phyloP scores from a whole-genome alignment of 352 stramenopile species.

The Globisporangium megalacanthum region DNA sequence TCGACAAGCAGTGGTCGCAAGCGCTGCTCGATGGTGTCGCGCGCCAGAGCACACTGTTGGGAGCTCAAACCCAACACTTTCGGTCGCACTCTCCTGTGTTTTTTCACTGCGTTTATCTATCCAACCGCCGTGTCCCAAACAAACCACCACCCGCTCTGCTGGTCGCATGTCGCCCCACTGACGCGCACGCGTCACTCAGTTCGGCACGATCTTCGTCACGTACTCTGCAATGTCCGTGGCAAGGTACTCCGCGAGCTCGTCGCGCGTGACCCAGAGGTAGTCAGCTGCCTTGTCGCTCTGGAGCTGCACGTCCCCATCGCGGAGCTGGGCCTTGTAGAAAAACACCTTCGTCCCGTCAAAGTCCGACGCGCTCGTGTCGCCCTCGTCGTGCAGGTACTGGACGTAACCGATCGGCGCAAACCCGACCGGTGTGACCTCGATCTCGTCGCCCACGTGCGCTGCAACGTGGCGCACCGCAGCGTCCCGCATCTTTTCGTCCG shows the following conservation, averaged over 20 bases:
- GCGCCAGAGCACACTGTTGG: neutral
- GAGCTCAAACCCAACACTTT: too few relatives aligned
- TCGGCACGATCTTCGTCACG: slow-evolving; percentile 77
- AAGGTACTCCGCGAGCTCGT: slow-evolving; percentile 75
- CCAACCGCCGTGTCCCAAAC: neutral
- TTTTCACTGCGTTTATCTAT: slow-evolving; percentile 6
- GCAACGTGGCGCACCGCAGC: slow-evolving; percentile 57
- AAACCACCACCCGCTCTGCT: neutral
- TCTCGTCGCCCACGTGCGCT: slow-evolving; percentile 34
- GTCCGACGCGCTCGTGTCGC: slow-evolving; percentile 16
- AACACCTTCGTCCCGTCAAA: slow-evolving; percentile 84
- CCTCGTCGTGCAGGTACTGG: slow-evolving; percentile 49
- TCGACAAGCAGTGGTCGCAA: too few relatives aligned
- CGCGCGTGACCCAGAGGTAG: slow-evolving; percentile 78
- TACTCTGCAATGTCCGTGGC: slow-evolving; percentile 58
- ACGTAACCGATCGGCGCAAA: slow-evolving; percentile 79
- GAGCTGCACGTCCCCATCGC: slow-evolving; percentile 51
- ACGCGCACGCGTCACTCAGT: slow-evolving; percentile 17
- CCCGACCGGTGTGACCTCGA: slow-evolving; percentile 51
- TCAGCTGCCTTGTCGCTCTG: slow-evolving; percentile 57
- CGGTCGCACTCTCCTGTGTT: neutral
- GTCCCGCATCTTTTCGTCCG: slow-evolving; percentile 75
- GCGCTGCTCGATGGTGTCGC: too few relatives aligned
- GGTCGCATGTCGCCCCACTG: neutral
- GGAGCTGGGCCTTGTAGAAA: slow-evolving; percentile 81